phyloP scores from a whole-genome alignment of 371 early-diverging fungal genomes.

The Apophysomyces trapeziformis region DNA sequence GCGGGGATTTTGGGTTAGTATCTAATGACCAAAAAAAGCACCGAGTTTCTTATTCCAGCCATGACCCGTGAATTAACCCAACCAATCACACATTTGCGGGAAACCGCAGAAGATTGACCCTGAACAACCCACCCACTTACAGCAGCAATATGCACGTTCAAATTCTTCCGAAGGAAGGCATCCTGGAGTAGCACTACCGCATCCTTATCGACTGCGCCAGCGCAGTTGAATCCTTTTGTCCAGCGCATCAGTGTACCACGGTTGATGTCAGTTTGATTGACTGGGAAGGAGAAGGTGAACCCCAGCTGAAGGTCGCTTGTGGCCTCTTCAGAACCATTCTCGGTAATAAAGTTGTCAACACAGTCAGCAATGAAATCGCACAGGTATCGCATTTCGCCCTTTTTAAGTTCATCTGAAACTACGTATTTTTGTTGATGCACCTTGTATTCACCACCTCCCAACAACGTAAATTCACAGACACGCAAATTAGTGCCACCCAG shows the following conservation, averaged over 20 bases:
- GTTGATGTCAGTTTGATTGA: constrained; percentile 78
- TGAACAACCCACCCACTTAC: constrained; percentile 28
- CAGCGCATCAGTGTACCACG: constrained; percentile 86
- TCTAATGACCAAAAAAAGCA: constrained; percentile 7
- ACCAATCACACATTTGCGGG: constrained; percentile 10
- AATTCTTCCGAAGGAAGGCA: constrained; percentile 76
- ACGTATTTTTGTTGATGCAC: constrained; percentile 80
- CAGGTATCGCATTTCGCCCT: constrained; percentile 61
- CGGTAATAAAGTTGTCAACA: constrained; percentile 75
- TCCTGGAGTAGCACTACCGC: constrained; percentile 82
- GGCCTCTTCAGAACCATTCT: constrained; percentile 35
- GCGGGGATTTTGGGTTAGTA: constrained; percentile 6
- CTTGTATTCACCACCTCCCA: constrained; percentile 67
- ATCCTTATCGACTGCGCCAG: constrained; percentile 80
- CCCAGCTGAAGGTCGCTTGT: constrained; percentile 59
- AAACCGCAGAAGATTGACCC: constrained; percentile 4
- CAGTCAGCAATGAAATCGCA: constrained; percentile 92
- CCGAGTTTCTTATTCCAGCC: not conserved
- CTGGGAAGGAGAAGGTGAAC: constrained; percentile 96
- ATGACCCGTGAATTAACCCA: constrained; percentile 14
- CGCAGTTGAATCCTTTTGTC: constrained; percentile 91
- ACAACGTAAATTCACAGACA: constrained; percentile 80
- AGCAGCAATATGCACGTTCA: constrained; percentile 81
- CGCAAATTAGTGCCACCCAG: constrained; percentile 95
- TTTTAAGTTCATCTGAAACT: constrained; percentile 40